Conservation (phyloP, 352 stramenopile species). For the Globisporangium megalacanthum region DNA sequence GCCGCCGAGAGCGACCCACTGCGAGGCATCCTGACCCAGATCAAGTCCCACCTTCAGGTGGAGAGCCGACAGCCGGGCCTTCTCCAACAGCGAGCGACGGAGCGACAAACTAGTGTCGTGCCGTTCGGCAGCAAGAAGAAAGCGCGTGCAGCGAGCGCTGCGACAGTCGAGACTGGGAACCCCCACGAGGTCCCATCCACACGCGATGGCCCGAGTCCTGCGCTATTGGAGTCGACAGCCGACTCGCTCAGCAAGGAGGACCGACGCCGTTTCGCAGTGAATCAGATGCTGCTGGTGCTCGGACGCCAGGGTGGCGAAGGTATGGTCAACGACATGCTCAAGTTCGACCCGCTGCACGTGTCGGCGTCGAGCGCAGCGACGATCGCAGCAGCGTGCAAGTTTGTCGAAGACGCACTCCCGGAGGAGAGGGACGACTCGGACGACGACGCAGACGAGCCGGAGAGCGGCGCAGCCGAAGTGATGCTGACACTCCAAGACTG, state of each 20-base stretch:
- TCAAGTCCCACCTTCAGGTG: constrained; percentile 36
- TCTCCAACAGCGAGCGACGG: constrained; percentile 1
- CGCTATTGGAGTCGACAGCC: not conserved
- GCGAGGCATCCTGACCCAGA: constrained; percentile 32
- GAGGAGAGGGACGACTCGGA: constrained; percentile 9
- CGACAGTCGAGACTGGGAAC: no score
- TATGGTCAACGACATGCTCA: constrained; percentile 52
- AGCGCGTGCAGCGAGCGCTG: no score
- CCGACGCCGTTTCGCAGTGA: constrained; percentile 20
- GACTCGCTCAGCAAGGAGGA: constrained; percentile 9
- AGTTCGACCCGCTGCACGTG: constrained; percentile 47
- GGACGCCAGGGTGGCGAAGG: constrained; percentile 28
- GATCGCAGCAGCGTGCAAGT: constrained; percentile 32
- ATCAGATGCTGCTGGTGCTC: constrained; percentile 44
- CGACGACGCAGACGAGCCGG: constrained; percentile 2
- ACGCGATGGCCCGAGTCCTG: no score
- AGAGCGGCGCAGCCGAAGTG: constrained; percentile 13
- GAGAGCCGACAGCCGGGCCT: constrained; percentile 13
- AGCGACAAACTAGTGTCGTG: constrained; percentile 3
- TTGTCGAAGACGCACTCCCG: constrained; percentile 9
- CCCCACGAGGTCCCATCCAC: no score
- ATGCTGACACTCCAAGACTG: constrained; percentile 57
- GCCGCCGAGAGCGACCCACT: constrained; percentile 24
- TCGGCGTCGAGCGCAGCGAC: constrained; percentile 24
- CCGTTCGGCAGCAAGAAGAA: constrained; percentile 2